A percentile compares a stretch with the other conserved stretches of the same genome.
Evolutionary conservation across 164 flowering plant genomes (phyloP).

Genomic region (Buxus sempervirens): DNA sequence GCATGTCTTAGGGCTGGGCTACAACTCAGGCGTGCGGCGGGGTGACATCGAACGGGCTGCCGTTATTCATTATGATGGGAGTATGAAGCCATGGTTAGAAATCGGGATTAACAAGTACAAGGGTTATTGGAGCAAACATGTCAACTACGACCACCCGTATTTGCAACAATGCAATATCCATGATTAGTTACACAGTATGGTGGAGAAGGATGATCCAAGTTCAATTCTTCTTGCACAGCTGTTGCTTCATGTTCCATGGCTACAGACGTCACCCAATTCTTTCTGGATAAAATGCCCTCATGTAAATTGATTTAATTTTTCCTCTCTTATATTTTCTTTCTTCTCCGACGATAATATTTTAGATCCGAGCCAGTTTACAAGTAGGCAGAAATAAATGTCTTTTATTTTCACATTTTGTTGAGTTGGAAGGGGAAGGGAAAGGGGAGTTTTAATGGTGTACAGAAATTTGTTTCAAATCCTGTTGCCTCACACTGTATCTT

Average conservation of each 20-base stretch:
- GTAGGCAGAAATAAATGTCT: constrained; percentile 16
- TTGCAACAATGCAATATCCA: constrained; percentile 89
- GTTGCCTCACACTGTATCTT: not conserved
- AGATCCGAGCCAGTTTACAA: constrained; percentile 24
- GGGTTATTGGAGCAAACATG: constrained; percentile 64
- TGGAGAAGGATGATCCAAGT: constrained; percentile 6
- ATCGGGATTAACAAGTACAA: constrained; percentile 63
- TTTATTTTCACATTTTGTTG: not conserved
- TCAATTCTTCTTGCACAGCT: not conserved
- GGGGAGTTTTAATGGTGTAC: not conserved
- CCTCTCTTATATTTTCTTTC: not conserved
- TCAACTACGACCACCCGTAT: constrained; percentile 58
- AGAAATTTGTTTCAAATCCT: not conserved
- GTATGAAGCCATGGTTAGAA: constrained; percentile 93
- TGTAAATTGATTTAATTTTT: constrained; percentile 24
- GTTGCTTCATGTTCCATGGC: constrained; percentile 7
- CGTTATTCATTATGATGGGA: constrained; percentile 84
- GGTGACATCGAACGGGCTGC: constrained; percentile 62
- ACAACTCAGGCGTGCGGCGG: constrained; percentile 37
- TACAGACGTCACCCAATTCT: constrained; percentile 10
- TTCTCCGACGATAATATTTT: constrained; percentile 18
- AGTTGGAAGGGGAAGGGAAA: too few species aligned
- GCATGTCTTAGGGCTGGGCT: constrained; percentile 85
- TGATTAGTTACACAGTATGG: constrained; percentile 19
- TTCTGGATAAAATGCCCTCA: constrained; percentile 11